Conservation (phyloP, 2,329 filamentous ascomycete species). For the Diaporthe sp. region DNA sequence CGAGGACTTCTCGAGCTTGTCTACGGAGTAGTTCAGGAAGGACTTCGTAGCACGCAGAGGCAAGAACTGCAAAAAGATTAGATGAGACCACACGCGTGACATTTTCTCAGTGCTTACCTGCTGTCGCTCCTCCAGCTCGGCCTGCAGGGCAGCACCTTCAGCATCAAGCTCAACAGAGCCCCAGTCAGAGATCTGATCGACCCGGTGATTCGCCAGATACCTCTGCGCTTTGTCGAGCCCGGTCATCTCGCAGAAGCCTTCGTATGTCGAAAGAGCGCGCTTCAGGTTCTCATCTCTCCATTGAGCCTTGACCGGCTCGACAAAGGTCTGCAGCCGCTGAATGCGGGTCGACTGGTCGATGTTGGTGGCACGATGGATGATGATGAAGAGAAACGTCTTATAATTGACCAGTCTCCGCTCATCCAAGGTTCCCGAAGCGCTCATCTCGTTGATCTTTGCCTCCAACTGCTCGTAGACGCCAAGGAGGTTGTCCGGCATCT, state of each 20-base stretch:
- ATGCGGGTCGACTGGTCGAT: conserved; percentile 80
- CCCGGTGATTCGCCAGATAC: conserved; percentile 80
- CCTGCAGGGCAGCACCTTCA: conserved; percentile 84
- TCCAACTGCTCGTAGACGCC: conserved; percentile 91
- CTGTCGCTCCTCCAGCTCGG: conserved; percentile 81
- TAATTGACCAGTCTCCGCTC: conserved; percentile 89
- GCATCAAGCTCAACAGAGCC: conserved; percentile 80
- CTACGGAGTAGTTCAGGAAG: conserved; percentile 91
- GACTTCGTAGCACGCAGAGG: conserved; percentile 91
- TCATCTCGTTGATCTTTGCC: conserved; percentile 84
- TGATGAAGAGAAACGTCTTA: conserved; percentile 92
- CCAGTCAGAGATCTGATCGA: conserved; percentile 87
- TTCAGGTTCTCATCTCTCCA: conserved; percentile 83
- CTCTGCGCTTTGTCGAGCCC: conserved; percentile 84
- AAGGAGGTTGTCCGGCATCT: conserved; percentile 91
- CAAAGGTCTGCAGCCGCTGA: conserved; percentile 79
- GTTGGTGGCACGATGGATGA: conserved; percentile 87
- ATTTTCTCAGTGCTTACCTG: conserved; percentile 60
- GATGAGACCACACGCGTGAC: neutral
- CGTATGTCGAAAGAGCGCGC: conserved; percentile 78
- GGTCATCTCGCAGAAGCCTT: conserved; percentile 83
- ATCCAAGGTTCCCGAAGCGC: conserved; percentile 79
- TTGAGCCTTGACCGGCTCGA: conserved; percentile 83
- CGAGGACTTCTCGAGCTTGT: conserved; percentile 83
- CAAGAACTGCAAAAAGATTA: conserved; percentile 63